phyloP scores from a whole-genome alignment of 306 rosid species.

The Sicyos baderoa region DNA sequence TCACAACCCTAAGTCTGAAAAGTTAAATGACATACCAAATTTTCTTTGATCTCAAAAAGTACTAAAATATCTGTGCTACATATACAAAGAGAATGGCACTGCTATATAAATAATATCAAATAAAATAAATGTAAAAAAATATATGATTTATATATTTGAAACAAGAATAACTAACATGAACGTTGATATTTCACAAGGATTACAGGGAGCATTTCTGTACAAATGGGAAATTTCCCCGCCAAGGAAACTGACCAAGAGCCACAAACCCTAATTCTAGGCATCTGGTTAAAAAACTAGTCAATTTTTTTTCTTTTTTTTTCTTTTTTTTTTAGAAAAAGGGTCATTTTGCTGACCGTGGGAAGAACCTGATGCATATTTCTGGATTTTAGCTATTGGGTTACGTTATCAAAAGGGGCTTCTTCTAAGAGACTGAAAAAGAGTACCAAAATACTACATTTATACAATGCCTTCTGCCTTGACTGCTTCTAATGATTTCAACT shows the following conservation, averaged over 20 bases:
- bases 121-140: neutral
- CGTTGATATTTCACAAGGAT: neutral
- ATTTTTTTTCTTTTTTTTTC: no score
- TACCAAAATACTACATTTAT: slow-evolving; percentile 13
- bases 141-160: neutral
- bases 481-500: slow-evolving; percentile 28
- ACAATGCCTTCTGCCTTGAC: slow-evolving; percentile 33
- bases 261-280: neutral
- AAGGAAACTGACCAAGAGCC: no score
- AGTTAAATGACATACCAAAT: no score
- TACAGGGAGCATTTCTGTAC: slow-evolving; percentile 10
- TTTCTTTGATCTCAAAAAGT: no score
- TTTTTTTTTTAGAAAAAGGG: no score
- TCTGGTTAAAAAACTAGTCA: neutral
- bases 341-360: neutral
- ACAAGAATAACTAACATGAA: neutral
- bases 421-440: neutral
- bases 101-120: no score
- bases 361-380: neutral
- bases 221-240: slow-evolving; percentile 12
- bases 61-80: no score
- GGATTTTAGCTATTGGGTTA: neutral
- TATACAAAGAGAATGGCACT: no score
- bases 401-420: slow-evolving; percentile 6
- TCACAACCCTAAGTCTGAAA: no score